A percentile compares a stretch with the other conserved stretches of the same genome.
Evolutionary conservation across 495 filamentous ascomycete species (phyloP).

Genomic region (Penicillium lividum): DNA sequence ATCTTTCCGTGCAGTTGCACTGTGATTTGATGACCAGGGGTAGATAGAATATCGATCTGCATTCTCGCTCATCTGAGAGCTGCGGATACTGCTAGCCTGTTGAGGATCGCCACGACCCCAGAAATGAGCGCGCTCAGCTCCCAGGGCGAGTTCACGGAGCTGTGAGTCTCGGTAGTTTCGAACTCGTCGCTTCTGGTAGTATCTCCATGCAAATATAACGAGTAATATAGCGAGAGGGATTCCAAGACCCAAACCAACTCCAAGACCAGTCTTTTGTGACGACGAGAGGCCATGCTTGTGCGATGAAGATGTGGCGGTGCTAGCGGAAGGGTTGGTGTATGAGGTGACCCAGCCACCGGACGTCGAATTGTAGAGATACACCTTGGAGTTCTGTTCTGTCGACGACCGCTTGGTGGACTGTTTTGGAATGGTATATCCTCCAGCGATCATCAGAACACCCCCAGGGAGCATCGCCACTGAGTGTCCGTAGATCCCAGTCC

Average conservation of each 20-base stretch:
- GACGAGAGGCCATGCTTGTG: slow-evolving; percentile 24
- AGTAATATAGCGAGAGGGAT: slow-evolving; percentile 54
- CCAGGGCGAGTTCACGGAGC: slow-evolving; percentile 52
- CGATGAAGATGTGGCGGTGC: neutral
- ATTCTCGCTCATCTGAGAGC: slow-evolving; percentile 32
- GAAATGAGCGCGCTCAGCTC: slow-evolving; percentile 48
- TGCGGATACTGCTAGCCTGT: slow-evolving; percentile 40
- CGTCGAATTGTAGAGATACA: slow-evolving; percentile 77
- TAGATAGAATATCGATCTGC: slow-evolving; percentile 28
- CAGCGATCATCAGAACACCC: slow-evolving; percentile 85
- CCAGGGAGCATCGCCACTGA: slow-evolving; percentile 81
- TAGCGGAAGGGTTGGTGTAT: slow-evolving; percentile 60
- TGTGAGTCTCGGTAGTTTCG: slow-evolving; percentile 52
- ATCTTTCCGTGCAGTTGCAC: slow-evolving; percentile 27
- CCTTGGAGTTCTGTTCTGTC: slow-evolving; percentile 39
- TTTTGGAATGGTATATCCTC: slow-evolving; percentile 70
- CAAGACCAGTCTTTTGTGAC: slow-evolving; percentile 63
- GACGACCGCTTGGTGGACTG: slow-evolving; percentile 44
- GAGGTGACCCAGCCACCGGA: slow-evolving; percentile 67
- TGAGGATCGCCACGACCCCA: slow-evolving; percentile 38
- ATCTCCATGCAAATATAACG: slow-evolving; percentile 57
- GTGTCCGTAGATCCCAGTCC: slow-evolving; percentile 77
- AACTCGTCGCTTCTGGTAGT: slow-evolving; percentile 51
- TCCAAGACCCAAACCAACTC: slow-evolving; percentile 73
- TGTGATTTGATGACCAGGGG: slow-evolving; percentile 41